These are phyloP conservation scores for Exophiala xenobiotica DNA, from an alignment of 2,329 filamentous ascomycete species.

Conservation along the genomic window DNA sequence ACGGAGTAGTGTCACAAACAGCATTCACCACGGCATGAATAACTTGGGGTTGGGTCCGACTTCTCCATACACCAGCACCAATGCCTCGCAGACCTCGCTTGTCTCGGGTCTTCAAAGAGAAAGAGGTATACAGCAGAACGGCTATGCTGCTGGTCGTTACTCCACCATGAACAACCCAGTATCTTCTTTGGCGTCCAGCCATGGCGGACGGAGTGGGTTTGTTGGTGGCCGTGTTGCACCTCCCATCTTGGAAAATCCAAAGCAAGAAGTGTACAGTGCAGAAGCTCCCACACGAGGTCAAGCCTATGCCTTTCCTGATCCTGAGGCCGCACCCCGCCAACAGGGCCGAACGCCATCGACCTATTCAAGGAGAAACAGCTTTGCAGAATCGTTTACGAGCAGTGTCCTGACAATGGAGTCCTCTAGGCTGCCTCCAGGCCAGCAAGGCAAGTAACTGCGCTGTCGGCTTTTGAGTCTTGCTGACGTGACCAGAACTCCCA, in stretches of 20 bases:
- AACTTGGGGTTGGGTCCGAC: slow-evolving; percentile 47
- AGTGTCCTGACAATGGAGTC: slow-evolving; percentile 58
- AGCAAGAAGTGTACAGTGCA: slow-evolving; percentile 51
- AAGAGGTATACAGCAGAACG: slow-evolving; percentile 41
- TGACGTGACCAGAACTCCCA: slow-evolving; percentile 41
- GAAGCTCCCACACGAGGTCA: slow-evolving; percentile 51
- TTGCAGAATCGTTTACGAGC: slow-evolving; percentile 47
- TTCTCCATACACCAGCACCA: slow-evolving; percentile 44
- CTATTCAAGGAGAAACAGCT: slow-evolving; percentile 48
- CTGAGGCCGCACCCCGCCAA: slow-evolving; percentile 38
- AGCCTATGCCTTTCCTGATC: slow-evolving; percentile 53
- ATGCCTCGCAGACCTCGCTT: slow-evolving; percentile 47
- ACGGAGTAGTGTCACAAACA: slow-evolving; percentile 50
- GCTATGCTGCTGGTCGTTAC: slow-evolving; percentile 43
- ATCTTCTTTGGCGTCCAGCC: slow-evolving; percentile 40
- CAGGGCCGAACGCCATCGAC: slow-evolving; percentile 36
- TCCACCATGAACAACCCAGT: slow-evolving; percentile 39
- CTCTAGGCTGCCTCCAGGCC: slow-evolving; percentile 45
- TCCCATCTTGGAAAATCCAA: slow-evolving; percentile 50
- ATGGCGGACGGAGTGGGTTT: slow-evolving; percentile 43
- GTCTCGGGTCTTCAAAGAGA: slow-evolving; percentile 45
- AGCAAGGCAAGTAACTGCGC: slow-evolving; percentile 49
- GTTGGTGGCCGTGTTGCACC: slow-evolving; percentile 49
- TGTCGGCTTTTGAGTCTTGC: too few relatives aligned
- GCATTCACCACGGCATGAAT: slow-evolving; percentile 51